Evolutionary conservation across 2,329 filamentous ascomycete species (phyloP), one percentile per base, ranked within the genome.

Genomic region (Colletotrichum sp.): DNA sequence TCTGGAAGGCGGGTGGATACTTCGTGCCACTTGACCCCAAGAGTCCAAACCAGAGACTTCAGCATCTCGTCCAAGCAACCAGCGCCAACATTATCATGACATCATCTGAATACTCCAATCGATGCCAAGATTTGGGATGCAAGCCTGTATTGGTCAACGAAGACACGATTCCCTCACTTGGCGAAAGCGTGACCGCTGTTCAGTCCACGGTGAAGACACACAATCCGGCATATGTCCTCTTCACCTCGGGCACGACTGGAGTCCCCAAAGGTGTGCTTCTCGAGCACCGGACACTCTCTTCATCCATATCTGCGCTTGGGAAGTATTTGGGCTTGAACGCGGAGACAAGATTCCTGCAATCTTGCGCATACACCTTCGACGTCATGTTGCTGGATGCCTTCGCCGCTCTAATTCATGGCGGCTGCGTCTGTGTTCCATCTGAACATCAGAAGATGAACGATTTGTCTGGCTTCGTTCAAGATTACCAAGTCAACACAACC

Each of bases 241-340:
- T 81, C 52, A 83, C 82, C 0, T 83, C 81, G 0, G 81, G 82
- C 3, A 79, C 74, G 2, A 81, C 82, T 1, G 82, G 81, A 1
- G 71, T 72, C 15, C 81, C 67, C 5, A 83, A 83, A n/a, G 82
- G 80, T 7, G 77, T 79, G 8, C 52, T 82, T 8, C 75, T 82
- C 15, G 78, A 82, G 66, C 71, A 74, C 34, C 13, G 18, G 21
- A 71, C 77, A 5, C 74, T 81, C 12, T 77, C 77, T 36, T 80
- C 80, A 0, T 79, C 80, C 15, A 65, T 67, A 6, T 64, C 36
- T 7, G 30, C 52, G 18, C 55, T 71, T 6, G 55, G 62, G 8
- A 64, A 64, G 4, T 55, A 52, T 26, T 62, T 75, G n/a, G 58
- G 24, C 18, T 13, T 78, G 60, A n/a, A 26, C 15, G 18, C n/a